Evolutionary conservation across 352 stramenopile genomes (phyloP), one percentile per base, ranked within the genome.

Genomic region (Pythium brachiatum): DNA sequence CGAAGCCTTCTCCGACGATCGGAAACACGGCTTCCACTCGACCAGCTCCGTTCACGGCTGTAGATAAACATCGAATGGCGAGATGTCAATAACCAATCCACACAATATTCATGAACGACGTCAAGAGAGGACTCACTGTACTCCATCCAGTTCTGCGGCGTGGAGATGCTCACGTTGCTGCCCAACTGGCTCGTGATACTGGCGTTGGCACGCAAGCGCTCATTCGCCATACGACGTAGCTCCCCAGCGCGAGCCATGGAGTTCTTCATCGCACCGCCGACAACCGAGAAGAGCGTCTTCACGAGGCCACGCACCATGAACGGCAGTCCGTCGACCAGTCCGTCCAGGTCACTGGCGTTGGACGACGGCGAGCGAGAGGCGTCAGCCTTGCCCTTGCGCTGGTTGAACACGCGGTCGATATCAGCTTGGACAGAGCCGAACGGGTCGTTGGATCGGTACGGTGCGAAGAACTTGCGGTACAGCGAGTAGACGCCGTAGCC

Each of bases 401-500:
- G 70, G 29, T 72, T 75, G 20, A 89, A 87, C 50, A 85, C 74
- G 9, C 80, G 55, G n/a, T 92, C 73, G 44, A 90, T 72, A 29
- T 87, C 70, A 2, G 75, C 67, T 54, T 64, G 77, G 8, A 86
- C 56, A 1, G 66, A 61, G 15, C 66, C 54, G 27, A 92, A 88
- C n/a, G 78, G 71, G 15, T 78, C 62, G 20, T 64, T 57, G 16
- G 75, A 79, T 31, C 75, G 66, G 53, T 81, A 88, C 11, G 71
- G 80, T 0, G 74, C 63, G 18, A 89, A 73, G 46, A 92, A 75
- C 21, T 72, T 69, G 34, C 81, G 79, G 68, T 92, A 92, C 23
- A 92, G 62, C 13, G 81, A 65, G 64, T 92, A 92, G 50, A 90
- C n/a, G 7, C 83, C 83, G 36, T 88, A 90, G 3, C 79, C 83